Conservation (phyloP, 2,329 filamentous ascomycete genomes). For the Calycina herbarum region DNA sequence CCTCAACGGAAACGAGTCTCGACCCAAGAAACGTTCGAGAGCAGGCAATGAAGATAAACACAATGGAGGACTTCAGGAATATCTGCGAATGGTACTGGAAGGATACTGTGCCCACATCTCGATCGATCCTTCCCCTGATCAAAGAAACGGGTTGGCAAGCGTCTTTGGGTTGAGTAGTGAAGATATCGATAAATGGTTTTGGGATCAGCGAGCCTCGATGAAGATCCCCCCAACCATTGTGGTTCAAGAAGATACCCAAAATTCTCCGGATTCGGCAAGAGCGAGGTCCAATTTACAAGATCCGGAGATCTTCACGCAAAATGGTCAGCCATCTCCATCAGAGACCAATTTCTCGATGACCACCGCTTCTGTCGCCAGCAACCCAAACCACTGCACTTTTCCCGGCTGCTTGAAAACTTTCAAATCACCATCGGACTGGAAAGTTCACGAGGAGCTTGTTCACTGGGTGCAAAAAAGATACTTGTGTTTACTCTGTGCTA, state of each 20-base stretch:
- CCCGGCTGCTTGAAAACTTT: not conserved
- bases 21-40: not conserved
- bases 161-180: not conserved
- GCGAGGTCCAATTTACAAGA: not conserved
- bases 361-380: not conserved
- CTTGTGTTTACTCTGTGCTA: constrained; percentile 8
- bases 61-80: not conserved
- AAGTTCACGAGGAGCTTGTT: constrained; percentile 5
- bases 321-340: constrained; percentile 3
- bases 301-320: not conserved
- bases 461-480: constrained; percentile 7
- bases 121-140: not conserved
- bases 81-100: not conserved
- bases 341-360: not conserved
- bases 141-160: not conserved
- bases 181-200: not conserved
- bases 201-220: not conserved
- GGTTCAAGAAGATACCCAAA: not conserved
- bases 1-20: not conserved
- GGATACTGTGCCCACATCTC: not conserved
- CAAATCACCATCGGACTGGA: not conserved
- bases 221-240: not conserved
- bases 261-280: not conserved
- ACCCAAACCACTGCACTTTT: constrained; percentile 1
- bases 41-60: not conserved